Conservation (phyloP, 192 early-diverging fungal species). For the Powellomyces hirtus region DNA sequence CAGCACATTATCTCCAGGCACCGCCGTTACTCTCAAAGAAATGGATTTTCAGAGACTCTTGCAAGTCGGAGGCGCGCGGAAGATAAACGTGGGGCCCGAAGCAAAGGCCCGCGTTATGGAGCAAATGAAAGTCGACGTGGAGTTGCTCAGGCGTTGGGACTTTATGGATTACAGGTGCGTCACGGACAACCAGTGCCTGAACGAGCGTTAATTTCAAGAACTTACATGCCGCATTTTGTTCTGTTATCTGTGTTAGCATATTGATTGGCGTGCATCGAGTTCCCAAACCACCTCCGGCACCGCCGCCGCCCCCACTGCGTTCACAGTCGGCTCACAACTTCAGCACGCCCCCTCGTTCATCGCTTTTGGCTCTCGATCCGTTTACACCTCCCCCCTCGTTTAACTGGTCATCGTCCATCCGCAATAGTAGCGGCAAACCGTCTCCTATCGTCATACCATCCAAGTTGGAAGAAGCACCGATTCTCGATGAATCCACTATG, state of each 20-base stretch:
- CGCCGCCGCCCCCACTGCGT: background rate
- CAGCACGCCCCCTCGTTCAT: too few species aligned
- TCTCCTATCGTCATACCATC: too few species aligned
- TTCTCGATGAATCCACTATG: too few species aligned
- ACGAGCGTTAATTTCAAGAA: background rate
- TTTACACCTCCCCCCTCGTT: too few species aligned
- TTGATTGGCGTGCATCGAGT: constrained; percentile 34
- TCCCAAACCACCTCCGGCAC: background rate
- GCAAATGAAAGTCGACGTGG: constrained; percentile 33
- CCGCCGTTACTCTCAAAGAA: constrained; percentile 39
- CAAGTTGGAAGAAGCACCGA: too few species aligned
- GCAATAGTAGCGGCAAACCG: too few species aligned
- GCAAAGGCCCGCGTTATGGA: constrained; percentile 20
- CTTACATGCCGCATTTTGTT: too few species aligned
- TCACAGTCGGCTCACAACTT: too few species aligned
- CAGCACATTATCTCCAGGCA: background rate
- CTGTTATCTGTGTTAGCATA: too few species aligned
- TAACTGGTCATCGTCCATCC: too few species aligned
- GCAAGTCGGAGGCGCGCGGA: background rate
- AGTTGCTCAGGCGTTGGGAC: constrained; percentile 28
- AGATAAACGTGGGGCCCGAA: constrained; percentile 19
- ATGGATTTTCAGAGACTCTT: constrained; percentile 39
- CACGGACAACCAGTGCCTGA: background rate
- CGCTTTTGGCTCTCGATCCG: too few species aligned
- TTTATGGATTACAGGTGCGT: constrained; percentile 51